Evolutionary conservation across 768 basidiomycete genomes (phyloP), one percentile per base, ranked within the genome.

Genomic region (Tulasnella sp.): DNA sequence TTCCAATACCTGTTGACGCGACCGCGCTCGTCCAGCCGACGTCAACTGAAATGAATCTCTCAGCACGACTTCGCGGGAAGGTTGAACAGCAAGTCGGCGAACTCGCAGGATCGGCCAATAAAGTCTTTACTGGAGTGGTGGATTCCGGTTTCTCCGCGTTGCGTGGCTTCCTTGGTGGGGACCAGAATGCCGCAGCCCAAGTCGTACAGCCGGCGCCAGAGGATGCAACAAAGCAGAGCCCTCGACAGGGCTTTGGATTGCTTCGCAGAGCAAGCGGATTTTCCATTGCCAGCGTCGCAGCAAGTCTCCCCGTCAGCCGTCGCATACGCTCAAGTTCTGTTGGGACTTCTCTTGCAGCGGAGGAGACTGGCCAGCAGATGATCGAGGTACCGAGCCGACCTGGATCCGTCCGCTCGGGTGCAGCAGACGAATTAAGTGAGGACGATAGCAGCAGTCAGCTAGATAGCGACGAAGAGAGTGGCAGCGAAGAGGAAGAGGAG

Each of bases 131-230:
- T 7, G 96, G 94, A 34, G 96, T 98, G 77, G 93, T 97, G 74
- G 96, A 97, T 84, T 91, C 95, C 0, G 95, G 94, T 2, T 96
- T 97, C 86, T 94, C 94, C 24, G 94, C 96, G 82, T 88, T 98
- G 22, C 90, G 94, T 24, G 92, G 94, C 5, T 87, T 96, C 64
- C 88, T 97, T 37, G 58, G 40, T 69, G 64, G 54, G 0, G 88
- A 88, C 16, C 84, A 85, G 37, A 83, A 84, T 82, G 82, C 87
- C 77, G 80, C 83, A 76, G 46, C 74, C 22, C 79, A 79, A n/a
- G 77, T 80, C 46, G 75, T 79, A 50, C 64, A 28, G 14, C 16
- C 80, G 44, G 80, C 83, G 42, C 82, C 85, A 1, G 82, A 85
- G 75, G 34, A 79, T 16, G 79, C 34, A 0, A 44, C 72, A 42